Conservation (phyloP, 2,329 filamentous ascomycete genomes). For the Aspergillus luchuensis region DNA sequence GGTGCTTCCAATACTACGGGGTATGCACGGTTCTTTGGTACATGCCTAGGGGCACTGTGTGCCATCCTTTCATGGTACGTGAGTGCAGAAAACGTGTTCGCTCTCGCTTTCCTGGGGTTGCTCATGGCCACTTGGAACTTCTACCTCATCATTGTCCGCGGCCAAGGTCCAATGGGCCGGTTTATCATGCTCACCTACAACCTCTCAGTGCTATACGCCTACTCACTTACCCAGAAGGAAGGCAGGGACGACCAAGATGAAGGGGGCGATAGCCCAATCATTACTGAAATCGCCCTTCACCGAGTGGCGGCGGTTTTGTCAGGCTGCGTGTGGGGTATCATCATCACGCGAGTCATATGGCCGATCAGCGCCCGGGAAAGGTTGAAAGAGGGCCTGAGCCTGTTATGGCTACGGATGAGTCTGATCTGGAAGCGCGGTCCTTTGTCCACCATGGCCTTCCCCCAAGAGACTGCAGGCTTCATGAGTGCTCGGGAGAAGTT, state of each 20-base stretch:
- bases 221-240: conserved; percentile 79
- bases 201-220: conserved; percentile 89
- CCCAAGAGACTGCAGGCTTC: conserved; percentile 63
- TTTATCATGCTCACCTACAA: conserved; percentile 97
- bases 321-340: conserved; percentile 88
- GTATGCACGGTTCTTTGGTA: conserved; percentile 81
- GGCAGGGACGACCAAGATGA: conserved; percentile 82
- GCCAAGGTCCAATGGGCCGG: conserved; percentile 85
- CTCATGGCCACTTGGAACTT: conserved; percentile 80
- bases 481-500: conserved; percentile 87
- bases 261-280: conserved; percentile 78
- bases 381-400: conserved; percentile 82
- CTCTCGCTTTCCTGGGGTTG: conserved; percentile 80
- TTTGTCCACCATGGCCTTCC: conserved; percentile 69
- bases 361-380: conserved; percentile 87
- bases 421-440: conserved; percentile 96
- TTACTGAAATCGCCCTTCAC: conserved; percentile 84
- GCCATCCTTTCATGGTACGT: conserved; percentile 78
- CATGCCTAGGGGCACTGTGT: conserved; percentile 74
- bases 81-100: conserved; percentile 70
- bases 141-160: conserved; percentile 81
- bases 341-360: conserved; percentile 88
- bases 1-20: conserved; percentile 94
- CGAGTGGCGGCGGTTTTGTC: conserved; percentile 82
- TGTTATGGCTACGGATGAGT: conserved; percentile 93